Conservation (phyloP, 192 early-diverging fungal species). For the Dispira parvispora region DNA sequence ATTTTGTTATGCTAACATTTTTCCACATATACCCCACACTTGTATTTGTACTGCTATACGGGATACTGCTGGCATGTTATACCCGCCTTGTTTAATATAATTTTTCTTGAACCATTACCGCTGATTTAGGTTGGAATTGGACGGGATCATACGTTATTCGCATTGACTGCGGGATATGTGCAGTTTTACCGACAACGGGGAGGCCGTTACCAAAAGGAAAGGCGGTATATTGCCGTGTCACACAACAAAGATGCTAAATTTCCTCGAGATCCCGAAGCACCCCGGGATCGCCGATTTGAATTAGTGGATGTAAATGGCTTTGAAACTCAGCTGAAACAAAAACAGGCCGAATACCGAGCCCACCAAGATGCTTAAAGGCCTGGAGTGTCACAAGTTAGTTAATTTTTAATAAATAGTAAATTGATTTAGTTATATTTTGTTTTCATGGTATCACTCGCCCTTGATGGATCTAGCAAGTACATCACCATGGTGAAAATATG, state of each 20-base stretch:
- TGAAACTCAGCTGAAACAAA: conserved; percentile 15
- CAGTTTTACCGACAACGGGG: conserved; percentile 47
- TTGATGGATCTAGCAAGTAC: too few relatives aligned
- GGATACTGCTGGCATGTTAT: too few relatives aligned
- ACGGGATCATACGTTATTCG: conserved; percentile 63
- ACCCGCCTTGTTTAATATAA: too few relatives aligned
- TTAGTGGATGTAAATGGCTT: conserved; percentile 36
- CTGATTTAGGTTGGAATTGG: conserved; percentile 39
- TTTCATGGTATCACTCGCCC: too few relatives aligned
- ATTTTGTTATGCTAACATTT: too few relatives aligned
- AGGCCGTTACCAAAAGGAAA: conserved; percentile 34
- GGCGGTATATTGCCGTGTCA: conserved; percentile 49
- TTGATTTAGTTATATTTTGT: too few relatives aligned
- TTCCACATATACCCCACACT: too few relatives aligned
- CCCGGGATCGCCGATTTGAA: conserved; percentile 49
- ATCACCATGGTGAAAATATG: too few relatives aligned
- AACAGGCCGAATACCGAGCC: conserved; percentile 3
- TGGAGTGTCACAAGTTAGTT: too few relatives aligned
- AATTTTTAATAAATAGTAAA: too few relatives aligned
- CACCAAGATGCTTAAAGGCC: neutral
- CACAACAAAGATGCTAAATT: conserved; percentile 40
- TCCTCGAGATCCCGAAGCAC: conserved; percentile 38
- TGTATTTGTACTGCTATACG: too few relatives aligned
- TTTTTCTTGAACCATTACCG: neutral
- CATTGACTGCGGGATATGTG: conserved; percentile 53